phyloP scores from a whole-genome alignment of 768 basidiomycete species.

The Boletus edulis region DNA sequence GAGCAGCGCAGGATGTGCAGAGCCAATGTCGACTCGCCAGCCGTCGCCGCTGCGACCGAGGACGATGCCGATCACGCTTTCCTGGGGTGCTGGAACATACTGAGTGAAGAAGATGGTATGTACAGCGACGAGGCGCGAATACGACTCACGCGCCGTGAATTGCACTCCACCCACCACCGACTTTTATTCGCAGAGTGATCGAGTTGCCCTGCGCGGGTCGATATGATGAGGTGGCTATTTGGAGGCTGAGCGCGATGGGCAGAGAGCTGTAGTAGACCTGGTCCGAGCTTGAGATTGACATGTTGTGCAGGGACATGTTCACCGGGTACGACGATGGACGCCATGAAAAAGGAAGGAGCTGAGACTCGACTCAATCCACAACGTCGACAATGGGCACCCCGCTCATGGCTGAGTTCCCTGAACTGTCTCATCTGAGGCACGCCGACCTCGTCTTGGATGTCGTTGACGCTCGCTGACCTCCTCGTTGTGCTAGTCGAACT shows the following conservation, averaged over 20 bases:
- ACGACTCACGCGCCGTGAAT: conserved; percentile 71
- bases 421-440: conserved; percentile 71
- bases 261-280: conserved; percentile 62
- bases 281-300: conserved; percentile 83
- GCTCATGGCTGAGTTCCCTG: conserved; percentile 65
- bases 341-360: conserved; percentile 37
- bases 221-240: conserved; percentile 33
- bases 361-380: not conserved
- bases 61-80: conserved; percentile 85
- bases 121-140: not conserved
- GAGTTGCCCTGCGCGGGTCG: conserved; percentile 70
- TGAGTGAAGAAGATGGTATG: conserved; percentile 30
- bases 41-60: conserved; percentile 81
- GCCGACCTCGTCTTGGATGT: conserved; percentile 21
- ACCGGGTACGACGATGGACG: conserved; percentile 71
- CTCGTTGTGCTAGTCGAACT: conserved; percentile 55
- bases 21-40: conserved; percentile 92
- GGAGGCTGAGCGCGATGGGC: conserved; percentile 14
- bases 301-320: conserved; percentile 72
- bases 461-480: conserved; percentile 7
- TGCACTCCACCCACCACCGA: conserved; percentile 88
- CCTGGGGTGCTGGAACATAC: conserved; percentile 91
- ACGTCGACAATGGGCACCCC: conserved; percentile 33
- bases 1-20: conserved; percentile 79
- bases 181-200: conserved; percentile 69